phyloP scores from a whole-genome alignment of 208 protist genomes.

The Porcisia deanei region DNA sequence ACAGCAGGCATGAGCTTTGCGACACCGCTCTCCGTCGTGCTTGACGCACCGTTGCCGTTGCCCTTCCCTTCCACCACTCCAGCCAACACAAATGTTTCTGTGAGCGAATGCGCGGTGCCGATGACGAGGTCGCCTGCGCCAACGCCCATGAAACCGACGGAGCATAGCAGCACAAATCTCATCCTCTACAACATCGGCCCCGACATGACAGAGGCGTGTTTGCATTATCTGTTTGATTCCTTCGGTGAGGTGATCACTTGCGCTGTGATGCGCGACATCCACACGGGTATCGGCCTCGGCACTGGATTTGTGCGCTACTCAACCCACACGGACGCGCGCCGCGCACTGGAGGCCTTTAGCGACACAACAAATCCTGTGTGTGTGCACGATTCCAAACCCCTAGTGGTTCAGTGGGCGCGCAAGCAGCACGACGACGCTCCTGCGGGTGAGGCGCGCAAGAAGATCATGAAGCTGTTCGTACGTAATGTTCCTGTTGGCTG shows the following conservation, averaged over 20 bases:
- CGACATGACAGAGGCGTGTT: conserved; percentile 34
- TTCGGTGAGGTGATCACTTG: conserved; percentile 63
- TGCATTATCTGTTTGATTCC: conserved; percentile 42
- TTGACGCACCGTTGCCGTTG: neutral
- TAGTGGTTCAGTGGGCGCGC: conserved; percentile 72
- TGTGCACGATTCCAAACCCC: conserved; percentile 17
- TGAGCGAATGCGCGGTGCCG: neutral
- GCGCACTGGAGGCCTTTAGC: conserved; percentile 44
- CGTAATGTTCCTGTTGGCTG: conserved; percentile 73
- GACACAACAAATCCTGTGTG: conserved; percentile 21
- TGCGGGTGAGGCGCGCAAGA: conserved; percentile 50
- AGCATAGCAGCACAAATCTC: conserved; percentile 57
- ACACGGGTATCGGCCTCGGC: conserved; percentile 71
- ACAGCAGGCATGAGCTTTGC: neutral
- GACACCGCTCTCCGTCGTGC: neutral
- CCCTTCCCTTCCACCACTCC: neutral
- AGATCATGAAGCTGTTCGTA: conserved; percentile 85
- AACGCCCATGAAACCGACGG: conserved; percentile 12
- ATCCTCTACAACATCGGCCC: conserved; percentile 56
- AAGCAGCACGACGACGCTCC: conserved; percentile 71
- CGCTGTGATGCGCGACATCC: conserved; percentile 76
- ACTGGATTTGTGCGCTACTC: conserved; percentile 78
- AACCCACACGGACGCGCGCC: conserved; percentile 43
- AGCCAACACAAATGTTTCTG: neutral
- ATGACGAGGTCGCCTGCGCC: neutral